Evolutionary conservation across 2,329 filamentous ascomycete species (phyloP).

Genomic region (Calonectria hongkongensis): DNA sequence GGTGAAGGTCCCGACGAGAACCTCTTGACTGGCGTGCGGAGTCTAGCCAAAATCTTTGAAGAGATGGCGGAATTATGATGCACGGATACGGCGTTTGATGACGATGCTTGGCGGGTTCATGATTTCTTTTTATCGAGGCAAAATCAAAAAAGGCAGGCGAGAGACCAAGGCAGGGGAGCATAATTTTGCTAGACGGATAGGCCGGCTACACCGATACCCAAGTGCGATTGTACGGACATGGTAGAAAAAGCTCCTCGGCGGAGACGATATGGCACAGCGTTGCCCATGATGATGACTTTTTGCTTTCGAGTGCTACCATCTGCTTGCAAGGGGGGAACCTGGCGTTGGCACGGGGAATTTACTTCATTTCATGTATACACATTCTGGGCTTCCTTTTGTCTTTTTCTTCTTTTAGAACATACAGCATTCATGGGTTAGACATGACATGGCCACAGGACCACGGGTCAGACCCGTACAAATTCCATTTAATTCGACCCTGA

Average conservation of each 20-base stretch:
- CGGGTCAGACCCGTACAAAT: slow-evolving; percentile 22
- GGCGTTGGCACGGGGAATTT: slow-evolving; percentile 44
- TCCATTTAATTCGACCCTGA: slow-evolving; percentile 4
- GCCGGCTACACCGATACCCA: slow-evolving; percentile 53
- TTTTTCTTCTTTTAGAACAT: slow-evolving; percentile 26
- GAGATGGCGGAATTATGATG: slow-evolving; percentile 69
- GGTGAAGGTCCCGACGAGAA: slow-evolving; percentile 93
- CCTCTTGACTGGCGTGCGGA: slow-evolving; percentile 82
- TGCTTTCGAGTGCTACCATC: slow-evolving; percentile 31
- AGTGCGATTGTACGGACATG: slow-evolving; percentile 48
- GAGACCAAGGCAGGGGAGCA: slow-evolving; percentile 38
- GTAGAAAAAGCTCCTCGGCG: slow-evolving; percentile 51
- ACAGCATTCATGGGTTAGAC: slow-evolving; percentile 38
- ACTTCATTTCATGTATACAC: slow-evolving; percentile 37
- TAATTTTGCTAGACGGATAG: slow-evolving; percentile 49
- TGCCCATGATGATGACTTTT: slow-evolving; percentile 51
- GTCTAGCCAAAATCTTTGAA: slow-evolving; percentile 81
- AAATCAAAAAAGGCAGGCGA: slow-evolving; percentile 32
- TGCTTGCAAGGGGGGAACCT: slow-evolving; percentile 31
- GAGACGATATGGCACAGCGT: slow-evolving; percentile 47
- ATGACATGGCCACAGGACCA: slow-evolving; percentile 31
- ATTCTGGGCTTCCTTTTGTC: slow-evolving; percentile 20
- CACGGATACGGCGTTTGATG: slow-evolving; percentile 45
- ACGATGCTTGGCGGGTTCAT: slow-evolving; percentile 42
- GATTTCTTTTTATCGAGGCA: slow-evolving; percentile 24